phyloP scores from a whole-genome alignment of 371 early-diverging fungal genomes.

The Lichtheimia ramosa region DNA sequence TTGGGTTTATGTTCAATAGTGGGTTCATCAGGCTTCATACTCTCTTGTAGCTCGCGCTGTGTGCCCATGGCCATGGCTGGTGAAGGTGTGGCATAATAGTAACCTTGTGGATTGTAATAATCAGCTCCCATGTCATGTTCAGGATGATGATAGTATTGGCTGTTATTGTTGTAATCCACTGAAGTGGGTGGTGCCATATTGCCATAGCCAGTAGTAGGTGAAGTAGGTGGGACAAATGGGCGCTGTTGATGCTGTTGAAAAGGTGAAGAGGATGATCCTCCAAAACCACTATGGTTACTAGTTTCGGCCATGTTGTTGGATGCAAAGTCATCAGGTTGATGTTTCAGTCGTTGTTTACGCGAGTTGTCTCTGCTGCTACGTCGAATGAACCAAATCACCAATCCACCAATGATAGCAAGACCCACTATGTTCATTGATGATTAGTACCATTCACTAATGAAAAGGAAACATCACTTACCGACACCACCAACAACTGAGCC shows the following conservation, averaged over 20 bases:
- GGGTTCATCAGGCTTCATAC: slow-evolving; percentile 7
- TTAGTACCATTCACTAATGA: background rate
- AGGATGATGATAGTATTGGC: slow-evolving; percentile 4
- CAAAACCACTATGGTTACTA: background rate
- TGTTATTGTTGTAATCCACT: background rate
- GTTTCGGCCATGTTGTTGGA: slow-evolving; percentile 8
- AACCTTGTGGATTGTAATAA: background rate
- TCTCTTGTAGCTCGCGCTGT: background rate
- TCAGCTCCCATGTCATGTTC: background rate
- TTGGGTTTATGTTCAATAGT: slow-evolving; percentile 7
- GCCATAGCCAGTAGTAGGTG: slow-evolving; percentile 3
- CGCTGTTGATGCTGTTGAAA: slow-evolving; percentile 8
- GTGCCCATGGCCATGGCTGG: slow-evolving; percentile 1
- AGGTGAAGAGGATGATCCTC: background rate
- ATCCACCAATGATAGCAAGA: slow-evolving; percentile 37
- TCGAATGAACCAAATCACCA: slow-evolving; percentile 32
- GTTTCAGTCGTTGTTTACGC: slow-evolving; percentile 7
- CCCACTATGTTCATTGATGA: slow-evolving; percentile 24
- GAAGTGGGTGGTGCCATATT: background rate
- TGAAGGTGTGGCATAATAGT: background rate
- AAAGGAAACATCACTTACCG: slow-evolving; percentile 10
- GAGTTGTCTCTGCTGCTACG: slow-evolving; percentile 30
- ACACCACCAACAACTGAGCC: slow-evolving; percentile 17
- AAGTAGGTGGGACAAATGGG: slow-evolving; percentile 11
- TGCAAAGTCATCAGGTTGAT: slow-evolving; percentile 19